Evolutionary conservation across 352 stramenopile genomes (phyloP).

Genomic region (Pythium aristosporum): DNA sequence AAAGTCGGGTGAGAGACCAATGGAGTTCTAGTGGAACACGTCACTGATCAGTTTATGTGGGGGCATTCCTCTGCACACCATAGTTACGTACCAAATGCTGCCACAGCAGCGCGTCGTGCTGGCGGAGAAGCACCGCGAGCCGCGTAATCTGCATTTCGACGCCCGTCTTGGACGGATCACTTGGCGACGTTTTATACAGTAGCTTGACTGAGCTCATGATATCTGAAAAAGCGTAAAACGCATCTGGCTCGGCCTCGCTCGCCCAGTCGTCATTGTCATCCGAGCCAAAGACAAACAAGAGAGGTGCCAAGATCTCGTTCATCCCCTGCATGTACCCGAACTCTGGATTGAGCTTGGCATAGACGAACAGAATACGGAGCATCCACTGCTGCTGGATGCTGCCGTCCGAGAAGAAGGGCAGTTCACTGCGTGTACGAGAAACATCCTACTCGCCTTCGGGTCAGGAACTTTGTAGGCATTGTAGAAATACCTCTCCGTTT

Average conservation of each 20-base stretch:
- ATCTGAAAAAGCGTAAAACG: constrained; percentile 50
- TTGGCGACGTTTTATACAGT: constrained; percentile 42
- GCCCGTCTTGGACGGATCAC: constrained; percentile 48
- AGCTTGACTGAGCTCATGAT: constrained; percentile 50
- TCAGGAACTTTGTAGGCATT: not conserved
- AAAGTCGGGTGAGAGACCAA: constrained; percentile 54
- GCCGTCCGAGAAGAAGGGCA: constrained; percentile 48
- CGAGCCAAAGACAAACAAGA: constrained; percentile 75
- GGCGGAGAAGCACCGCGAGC: constrained; percentile 44
- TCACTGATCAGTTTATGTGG: not conserved
- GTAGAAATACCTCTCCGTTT: not conserved
- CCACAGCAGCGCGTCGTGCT: constrained; percentile 64
- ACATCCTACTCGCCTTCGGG: constrained; percentile 38
- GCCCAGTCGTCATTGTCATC: constrained; percentile 39
- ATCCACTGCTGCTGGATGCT: constrained; percentile 64
- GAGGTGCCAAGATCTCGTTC: constrained; percentile 92
- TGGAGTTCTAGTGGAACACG: constrained; percentile 44
- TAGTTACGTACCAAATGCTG: constrained; percentile 52
- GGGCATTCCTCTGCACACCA: not conserved
- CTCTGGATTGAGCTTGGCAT: constrained; percentile 72
- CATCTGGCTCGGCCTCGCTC: constrained; percentile 46
- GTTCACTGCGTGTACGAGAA: constrained; percentile 50
- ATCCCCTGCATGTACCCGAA: constrained; percentile 94
- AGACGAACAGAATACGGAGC: constrained; percentile 71
- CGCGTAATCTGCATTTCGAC: constrained; percentile 60